Conservation (phyloP, 2,329 filamentous ascomycete species). For the Cladosporium halotolerans region DNA sequence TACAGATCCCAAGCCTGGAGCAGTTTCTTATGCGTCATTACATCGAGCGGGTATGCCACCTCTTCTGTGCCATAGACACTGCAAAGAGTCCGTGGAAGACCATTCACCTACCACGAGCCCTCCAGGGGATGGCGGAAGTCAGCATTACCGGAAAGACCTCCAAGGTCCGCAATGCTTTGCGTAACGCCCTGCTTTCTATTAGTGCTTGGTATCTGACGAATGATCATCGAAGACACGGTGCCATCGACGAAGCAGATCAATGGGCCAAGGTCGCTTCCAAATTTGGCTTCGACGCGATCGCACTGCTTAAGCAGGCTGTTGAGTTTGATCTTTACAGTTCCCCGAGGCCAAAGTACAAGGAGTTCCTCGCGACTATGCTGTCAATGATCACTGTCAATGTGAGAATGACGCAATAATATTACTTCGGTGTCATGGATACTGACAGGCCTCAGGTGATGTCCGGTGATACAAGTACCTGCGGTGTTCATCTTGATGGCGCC, state of each 20-base stretch:
- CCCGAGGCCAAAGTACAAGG: slow-evolving; percentile 6
- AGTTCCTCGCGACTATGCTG: slow-evolving; percentile 4
- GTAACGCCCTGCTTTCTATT: neutral
- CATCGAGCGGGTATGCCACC: slow-evolving; percentile 4
- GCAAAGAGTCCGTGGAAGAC: slow-evolving; percentile 5
- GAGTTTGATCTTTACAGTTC: slow-evolving; percentile 1
- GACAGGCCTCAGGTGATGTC: neutral
- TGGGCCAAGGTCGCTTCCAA: neutral
- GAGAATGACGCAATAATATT: neutral
- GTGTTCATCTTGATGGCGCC: slow-evolving; percentile 13
- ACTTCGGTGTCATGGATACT: neutral
- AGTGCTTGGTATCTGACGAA: slow-evolving; percentile 8
- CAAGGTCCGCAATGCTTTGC: neutral
- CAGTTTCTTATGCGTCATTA: slow-evolving; percentile 6
- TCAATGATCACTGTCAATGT: slow-evolving; percentile 6
- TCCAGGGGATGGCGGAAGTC: neutral
- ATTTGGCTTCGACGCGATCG: slow-evolving; percentile 2
- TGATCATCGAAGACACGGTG: neutral
- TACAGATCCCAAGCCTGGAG: neutral
- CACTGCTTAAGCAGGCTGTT: slow-evolving; percentile 3
- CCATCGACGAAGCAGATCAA: neutral
- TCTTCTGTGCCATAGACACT: slow-evolving; percentile 5
- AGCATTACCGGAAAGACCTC: neutral
- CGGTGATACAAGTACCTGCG: slow-evolving; percentile 3
- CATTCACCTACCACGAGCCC: neutral